A percentile compares a stretch with the other conserved stretches of the same genome.
phyloP scores from a whole-genome alignment of 768 basidiomycete genomes.

The Multifurca ochricompacta region DNA sequence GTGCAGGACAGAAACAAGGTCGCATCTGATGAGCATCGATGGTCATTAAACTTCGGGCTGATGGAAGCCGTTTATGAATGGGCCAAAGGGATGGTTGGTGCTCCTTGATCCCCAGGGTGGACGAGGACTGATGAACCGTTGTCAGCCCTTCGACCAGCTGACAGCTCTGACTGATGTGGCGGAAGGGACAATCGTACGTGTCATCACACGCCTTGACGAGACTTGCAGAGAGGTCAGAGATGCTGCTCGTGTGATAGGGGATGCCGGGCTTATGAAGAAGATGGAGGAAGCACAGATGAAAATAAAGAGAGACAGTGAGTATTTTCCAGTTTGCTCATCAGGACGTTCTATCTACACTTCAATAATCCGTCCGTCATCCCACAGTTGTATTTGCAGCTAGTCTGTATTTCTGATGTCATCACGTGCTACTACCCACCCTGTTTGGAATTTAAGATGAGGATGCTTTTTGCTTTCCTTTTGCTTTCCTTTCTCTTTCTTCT shows the following conservation, averaged over 20 bases:
- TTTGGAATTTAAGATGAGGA: neutral
- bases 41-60: constrained; percentile 80
- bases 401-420: constrained; percentile 57
- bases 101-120: neutral
- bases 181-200: constrained; percentile 94
- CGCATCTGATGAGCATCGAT: constrained; percentile 66
- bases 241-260: constrained; percentile 95
- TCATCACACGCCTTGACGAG: constrained; percentile 93
- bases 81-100: constrained; percentile 93
- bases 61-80: constrained; percentile 98
- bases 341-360: too few species aligned
- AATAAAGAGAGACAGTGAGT: constrained; percentile 95
- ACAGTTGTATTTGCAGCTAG: constrained; percentile 83
- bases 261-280: constrained; percentile 91
- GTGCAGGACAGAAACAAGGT: constrained; percentile 81
- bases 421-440: neutral
- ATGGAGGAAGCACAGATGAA: constrained; percentile 94
- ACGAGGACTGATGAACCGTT: neutral
- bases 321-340: neutral
- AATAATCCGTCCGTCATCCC: neutral
- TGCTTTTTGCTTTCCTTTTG: too few species aligned
- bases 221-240: constrained; percentile 96
- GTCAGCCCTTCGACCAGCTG: constrained; percentile 92
- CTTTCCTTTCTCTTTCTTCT: constrained; percentile 5
- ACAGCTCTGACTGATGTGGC: constrained; percentile 87